A percentile compares a stretch with the other conserved stretches of the same genome.
phyloP scores from a whole-genome alignment of 1,139 yeast genomes.

The Citeromyces siamensis region DNA sequence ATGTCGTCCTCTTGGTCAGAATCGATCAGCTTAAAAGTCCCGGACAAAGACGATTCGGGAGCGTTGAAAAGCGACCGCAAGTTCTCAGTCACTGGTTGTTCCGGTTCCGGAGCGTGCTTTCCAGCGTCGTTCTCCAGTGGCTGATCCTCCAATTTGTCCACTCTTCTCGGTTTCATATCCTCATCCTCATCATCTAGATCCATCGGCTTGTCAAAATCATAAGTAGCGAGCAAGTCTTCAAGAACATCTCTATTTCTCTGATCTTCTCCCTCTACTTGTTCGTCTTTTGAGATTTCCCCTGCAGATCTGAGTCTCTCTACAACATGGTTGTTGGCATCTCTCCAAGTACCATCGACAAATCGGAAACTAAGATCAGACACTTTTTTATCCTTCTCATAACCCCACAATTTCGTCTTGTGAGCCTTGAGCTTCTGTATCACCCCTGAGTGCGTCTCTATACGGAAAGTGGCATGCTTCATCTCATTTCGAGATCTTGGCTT shows the following conservation, averaged over 20 bases:
- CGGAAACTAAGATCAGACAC: slow-evolving; percentile 49
- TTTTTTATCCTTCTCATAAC: slow-evolving; percentile 57
- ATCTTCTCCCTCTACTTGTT: slow-evolving; percentile 19
- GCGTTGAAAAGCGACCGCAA: slow-evolving; percentile 51
- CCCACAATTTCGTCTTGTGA: slow-evolving; percentile 80
- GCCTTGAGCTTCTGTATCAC: slow-evolving; percentile 43
- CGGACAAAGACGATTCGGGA: slow-evolving; percentile 16
- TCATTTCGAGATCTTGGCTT: slow-evolving; percentile 31
- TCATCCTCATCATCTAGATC: slow-evolving; percentile 31
- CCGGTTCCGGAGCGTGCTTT: slow-evolving; percentile 6
- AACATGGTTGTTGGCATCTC: slow-evolving; percentile 70
- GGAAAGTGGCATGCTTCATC: slow-evolving; percentile 44
- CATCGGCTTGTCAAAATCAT: slow-evolving; percentile 53
- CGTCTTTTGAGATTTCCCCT: slow-evolving; percentile 7
- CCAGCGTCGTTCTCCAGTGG: slow-evolving; percentile 6
- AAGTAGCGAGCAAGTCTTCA: slow-evolving; percentile 34
- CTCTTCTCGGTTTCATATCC: slow-evolving; percentile 11
- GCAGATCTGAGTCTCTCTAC: slow-evolving; percentile 35
- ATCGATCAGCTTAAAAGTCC: slow-evolving; percentile 21
- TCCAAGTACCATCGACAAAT: slow-evolving; percentile 63
- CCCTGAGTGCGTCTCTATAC: slow-evolving; percentile 48
- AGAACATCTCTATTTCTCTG: slow-evolving; percentile 22
- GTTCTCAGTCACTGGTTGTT: slow-evolving; percentile 29
- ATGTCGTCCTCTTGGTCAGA: slow-evolving; percentile 25
- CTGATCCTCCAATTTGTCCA: slow-evolving; percentile 15